phyloP scores from a whole-genome alignment of 257 asterid species.

The Lycium ferocissimum region DNA sequence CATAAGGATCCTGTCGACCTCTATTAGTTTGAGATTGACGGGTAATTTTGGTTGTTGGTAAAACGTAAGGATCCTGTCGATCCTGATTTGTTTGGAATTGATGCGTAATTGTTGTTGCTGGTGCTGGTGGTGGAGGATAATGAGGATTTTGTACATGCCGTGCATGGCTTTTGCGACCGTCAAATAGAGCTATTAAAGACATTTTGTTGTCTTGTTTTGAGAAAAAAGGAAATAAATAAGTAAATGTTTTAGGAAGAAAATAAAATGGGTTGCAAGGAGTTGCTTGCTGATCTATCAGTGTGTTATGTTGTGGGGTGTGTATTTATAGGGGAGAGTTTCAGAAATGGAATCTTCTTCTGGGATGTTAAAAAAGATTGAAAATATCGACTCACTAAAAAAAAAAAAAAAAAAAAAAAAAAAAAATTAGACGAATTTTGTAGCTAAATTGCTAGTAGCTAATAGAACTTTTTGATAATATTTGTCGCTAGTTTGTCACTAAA shows the following conservation, averaged over 20 bases:
- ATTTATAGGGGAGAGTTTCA: slow-evolving; percentile 19
- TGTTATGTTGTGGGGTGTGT: neutral
- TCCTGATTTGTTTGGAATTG: neutral
- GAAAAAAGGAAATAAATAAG: neutral
- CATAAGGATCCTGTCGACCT: neutral
- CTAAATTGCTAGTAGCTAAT: no score
- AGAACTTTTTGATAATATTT: no score
- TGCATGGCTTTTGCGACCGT: slow-evolving; percentile 30
- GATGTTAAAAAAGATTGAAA: neutral
- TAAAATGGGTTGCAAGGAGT: neutral
- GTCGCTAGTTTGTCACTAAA: no score
- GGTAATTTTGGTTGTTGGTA: neutral
- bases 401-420: no score
- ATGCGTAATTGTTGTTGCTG: neutral
- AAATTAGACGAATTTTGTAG: no score
- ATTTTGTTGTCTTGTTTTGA: neutral
- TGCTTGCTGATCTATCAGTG: neutral
- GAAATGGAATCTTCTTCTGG: neutral
- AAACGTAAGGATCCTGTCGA: neutral
- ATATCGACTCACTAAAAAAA: no score
- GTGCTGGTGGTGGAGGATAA: neutral
- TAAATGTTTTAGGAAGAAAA: neutral
- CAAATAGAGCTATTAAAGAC: slow-evolving; percentile 37
- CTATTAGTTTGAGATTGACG: slow-evolving; percentile 24
- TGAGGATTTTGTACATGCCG: neutral